These are phyloP conservation scores for Rutidosis leptorrhynchoides DNA, from an alignment of 129 eudicot genomes.

Conservation along the genomic window DNA sequence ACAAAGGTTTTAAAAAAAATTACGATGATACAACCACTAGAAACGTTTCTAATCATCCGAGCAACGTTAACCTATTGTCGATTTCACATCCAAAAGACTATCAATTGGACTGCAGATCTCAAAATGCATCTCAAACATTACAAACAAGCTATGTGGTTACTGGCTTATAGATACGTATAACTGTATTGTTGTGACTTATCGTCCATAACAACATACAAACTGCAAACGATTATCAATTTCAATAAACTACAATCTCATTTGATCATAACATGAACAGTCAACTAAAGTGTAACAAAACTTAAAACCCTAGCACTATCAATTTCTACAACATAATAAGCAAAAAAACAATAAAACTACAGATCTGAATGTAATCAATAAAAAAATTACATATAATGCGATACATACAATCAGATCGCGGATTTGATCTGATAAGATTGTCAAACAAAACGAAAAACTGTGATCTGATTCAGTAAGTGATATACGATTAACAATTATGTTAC, in stretches of 20 bases:
- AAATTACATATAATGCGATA: neutral
- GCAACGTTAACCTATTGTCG: too few species aligned
- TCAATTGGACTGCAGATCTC: neutral
- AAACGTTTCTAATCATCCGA: too few species aligned
- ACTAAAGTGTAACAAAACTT: slow-evolving; percentile 3
- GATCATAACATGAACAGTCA: neutral
- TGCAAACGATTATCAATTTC: too few species aligned
- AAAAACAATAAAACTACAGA: slow-evolving; percentile 21
- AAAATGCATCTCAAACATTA: neutral
- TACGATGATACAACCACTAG: too few species aligned
- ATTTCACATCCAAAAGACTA: neutral
- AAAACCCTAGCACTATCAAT: neutral
- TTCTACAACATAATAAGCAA: slow-evolving; percentile 14
- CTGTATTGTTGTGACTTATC: neutral
- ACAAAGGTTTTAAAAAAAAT: too few species aligned
- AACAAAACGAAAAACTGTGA: neutral
- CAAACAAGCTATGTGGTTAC: neutral
- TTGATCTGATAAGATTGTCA: slow-evolving; percentile 1
- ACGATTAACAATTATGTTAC: slow-evolving; percentile 15
- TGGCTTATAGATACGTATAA: neutral
- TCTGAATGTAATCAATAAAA: slow-evolving; percentile 14
- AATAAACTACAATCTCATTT: neutral
- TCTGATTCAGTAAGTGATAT: neutral
- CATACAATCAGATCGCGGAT: slow-evolving; percentile 29
- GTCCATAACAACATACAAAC: too few species aligned